Base-by-base conservation (phyloP, 176 grass and related monocot genomes). In the Cymbopogon citratus region DNA sequence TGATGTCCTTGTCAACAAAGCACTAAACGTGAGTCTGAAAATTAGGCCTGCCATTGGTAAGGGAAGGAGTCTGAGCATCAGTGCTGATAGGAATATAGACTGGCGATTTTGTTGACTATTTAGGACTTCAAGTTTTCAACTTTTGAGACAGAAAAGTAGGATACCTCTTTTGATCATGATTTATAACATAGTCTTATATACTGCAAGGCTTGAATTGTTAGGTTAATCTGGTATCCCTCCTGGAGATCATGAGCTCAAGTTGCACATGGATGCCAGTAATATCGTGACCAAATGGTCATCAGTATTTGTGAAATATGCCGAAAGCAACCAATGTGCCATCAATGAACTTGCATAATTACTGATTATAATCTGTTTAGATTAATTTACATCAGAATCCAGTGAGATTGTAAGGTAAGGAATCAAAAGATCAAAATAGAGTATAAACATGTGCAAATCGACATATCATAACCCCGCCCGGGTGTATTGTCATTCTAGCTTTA, bases 1-100 rank as follows among this genome's bases (percentile, higher is more conserved):
- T 71, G 31, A 52, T n/a, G 24, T 49, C 62, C 61, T 75, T 81
- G 46, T 81, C 36, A 81, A 61, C 76, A 60, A 46, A 1, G 15
- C 67, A 61, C 46, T 59, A 14, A 87, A 44, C 49, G 33, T 0
- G 24, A 41, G 24, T 63, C 21, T 40, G 7, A 52, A 87, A 63
- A 74, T 38, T 62, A 23, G 6, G 7, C 73, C 23, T 69, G 15
- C 25, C 63, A 7, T 45, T 72, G 16, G 9, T 43, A 78, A 65
- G 25, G 23, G 61, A 71, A 78, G n/a, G 4, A 72, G 9, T 65
- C 70, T 81, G 70, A 75, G 12, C 34, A 45, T 72, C 45, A 26
- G 5, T 3, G 8, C 71, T 57, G 51, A 38, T 24, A 25, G 7
- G 1, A 69, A 40, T 40, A 49, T 4, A 64, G 39, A 33, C 14